Base-by-base conservation (phyloP, 441 rosid species). In the Adansonia madagascariensis region DNA sequence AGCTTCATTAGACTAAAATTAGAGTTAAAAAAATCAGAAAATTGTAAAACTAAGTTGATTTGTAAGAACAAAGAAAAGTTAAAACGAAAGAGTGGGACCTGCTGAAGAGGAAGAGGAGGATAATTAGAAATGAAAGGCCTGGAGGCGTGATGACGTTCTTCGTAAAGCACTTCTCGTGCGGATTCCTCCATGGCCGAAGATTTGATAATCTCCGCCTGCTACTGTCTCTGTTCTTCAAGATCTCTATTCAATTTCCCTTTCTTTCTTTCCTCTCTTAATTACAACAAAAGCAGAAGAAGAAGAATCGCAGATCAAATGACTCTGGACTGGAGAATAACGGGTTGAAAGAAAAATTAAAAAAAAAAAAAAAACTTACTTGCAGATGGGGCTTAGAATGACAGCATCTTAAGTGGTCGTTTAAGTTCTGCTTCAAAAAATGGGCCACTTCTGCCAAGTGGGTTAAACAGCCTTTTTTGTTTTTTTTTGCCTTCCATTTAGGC, bases 61-160 rank as follows among this genome's bases (percentile, higher is more conserved):
- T 31, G 15, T 24, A 62, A 4, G 22, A 14, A 41, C 15, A 31
- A 68, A 2, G 24, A 56, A 47, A 39, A 65, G 49, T 39, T 41
- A 49, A n/a, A 60, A 17, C 18, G 41, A 66, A 14, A 63, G 72
- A 80, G 76, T 4, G 66, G 72, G 68, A 91, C 91, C 89, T 84
- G 87, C 39, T 76, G 84, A 67, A 84, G 84, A 75, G 95, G 82
- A 70, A 84, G 84, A 78, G 97, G 97, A 84, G 97, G 95, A 44
- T 90, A 89, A 85, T 84, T 87, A 62, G 94, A 85, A 73, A 75
- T 46, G 82, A 66, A 89, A 43, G 87, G 92, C 64, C 91, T 52
- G 14, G 97, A 85, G 61, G 93, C 92, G 66, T 92, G 99, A 81
- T 61, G 78, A n/a, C 89, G 92, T 7, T 82, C 89, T 91, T 91